Base-by-base conservation (phyloP, 208 protist species). In the Acanthamoeba sp. region DNA sequence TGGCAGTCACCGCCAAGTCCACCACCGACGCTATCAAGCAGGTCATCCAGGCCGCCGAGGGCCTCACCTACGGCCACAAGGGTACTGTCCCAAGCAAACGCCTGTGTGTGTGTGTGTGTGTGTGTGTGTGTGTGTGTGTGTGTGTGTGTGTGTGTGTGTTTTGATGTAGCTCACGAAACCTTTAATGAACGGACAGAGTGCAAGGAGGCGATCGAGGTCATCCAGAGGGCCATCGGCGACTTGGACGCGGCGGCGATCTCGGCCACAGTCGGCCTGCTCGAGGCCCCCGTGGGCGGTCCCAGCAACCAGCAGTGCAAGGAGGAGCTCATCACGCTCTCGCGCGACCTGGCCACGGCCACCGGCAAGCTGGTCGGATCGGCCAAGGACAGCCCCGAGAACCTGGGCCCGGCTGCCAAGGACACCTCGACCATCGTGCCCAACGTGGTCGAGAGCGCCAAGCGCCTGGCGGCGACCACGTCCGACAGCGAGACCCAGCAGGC, bases 191-290 rank as follows among this genome's bases (percentile, higher is more conserved):
- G 2, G 42, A 18, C 34, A 93, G n/a, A 96, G 40, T 80, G 95
- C 38, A 95, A 96, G 50, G 95, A 96, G 40, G 95, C 94, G 2
- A 94, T 96, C 71, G 95, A 96, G 64, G 90, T 95, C n/a, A 95
- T 96, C 76, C 94, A 94, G 93, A 52, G 94, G 24, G 95, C 95
- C 48, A 94, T 96, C 27, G 95, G 94, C 14, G 95, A 96, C 66
- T 55, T 96, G 29, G 95, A 96, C 85, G 95, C 95, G n/a, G 95
- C 95, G 10, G 92, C 95, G 18, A 93, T 96, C 34, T 93, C 80
- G 38, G 95, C 95, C 45, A 94, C 95, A 0, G 94, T 96, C 59
- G 95, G 95, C 78, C 55, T 96, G 42, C 55, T 96, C 4, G 95
- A 96, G 66, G 95, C 92, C 5, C 64, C 38, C 87, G 94, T 64